Evolutionary conservation across 2,329 filamentous ascomycete species (phyloP), one percentile per base, ranked within the genome.

Genomic region (Trichoderma sp.): DNA sequence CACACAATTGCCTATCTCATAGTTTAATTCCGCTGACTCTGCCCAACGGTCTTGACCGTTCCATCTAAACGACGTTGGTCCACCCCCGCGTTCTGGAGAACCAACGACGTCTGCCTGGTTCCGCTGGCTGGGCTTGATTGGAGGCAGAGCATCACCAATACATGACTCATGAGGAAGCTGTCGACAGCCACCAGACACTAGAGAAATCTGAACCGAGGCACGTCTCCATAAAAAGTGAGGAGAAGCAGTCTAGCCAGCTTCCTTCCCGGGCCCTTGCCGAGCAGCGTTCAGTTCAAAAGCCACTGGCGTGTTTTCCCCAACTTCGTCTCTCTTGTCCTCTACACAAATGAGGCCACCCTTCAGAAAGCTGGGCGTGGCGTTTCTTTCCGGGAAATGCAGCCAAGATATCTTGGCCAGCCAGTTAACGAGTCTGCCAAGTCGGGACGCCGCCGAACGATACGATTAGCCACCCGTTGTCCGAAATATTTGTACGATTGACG

Each of bases 131-230:
- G 39, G 50, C 27, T 22, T 42, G 35, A 64, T 39, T 64, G 60
- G 48, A 56, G 32, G 34, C 12, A 42, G 15, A 12, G 4, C 12
- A 42, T 64, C 25, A 35, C 60, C 29, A 53, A 54, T 27, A 34
- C 48, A 64, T 64, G 50, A 56, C 60, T 64, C 50, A 45, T 64
- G 50, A 29, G 50, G 35, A 64, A 56, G 48, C 15, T 54, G 60
- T 64, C 25, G 27, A 22, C 9, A 64, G 25, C 60, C 19, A 54
- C 35, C 13, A 64, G 25, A 45, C 58, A 37, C 42, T 27, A 50
- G 34, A 52, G 6, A 37, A 39, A 54, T n/a, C 12, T 34, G n/a
- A 42, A 35, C 60, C 60, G 50, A 54, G 60, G 60, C 60, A 64
- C n/a, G 35, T 5, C 27, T 54, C 60, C 35, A 29, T 64, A 37